Conservation (phyloP, 2,329 filamentous ascomycete species). For the Purpureocillium takamizusanense region DNA sequence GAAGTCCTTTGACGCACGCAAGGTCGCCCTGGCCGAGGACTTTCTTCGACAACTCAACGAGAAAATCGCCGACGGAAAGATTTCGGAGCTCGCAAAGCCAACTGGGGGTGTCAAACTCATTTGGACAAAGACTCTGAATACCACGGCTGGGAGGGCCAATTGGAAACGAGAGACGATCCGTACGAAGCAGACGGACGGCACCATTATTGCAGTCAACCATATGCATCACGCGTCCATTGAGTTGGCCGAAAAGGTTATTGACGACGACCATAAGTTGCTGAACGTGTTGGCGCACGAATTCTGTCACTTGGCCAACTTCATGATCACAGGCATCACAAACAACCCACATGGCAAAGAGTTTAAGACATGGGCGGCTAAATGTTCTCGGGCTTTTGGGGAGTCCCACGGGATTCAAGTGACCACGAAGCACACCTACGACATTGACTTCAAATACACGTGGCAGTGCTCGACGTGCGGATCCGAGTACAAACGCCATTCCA, state of each 20-base stretch:
- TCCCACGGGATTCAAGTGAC: constrained; percentile 64
- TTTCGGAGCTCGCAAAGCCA: constrained; percentile 46
- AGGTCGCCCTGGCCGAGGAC: constrained; percentile 50
- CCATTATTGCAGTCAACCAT: constrained; percentile 20
- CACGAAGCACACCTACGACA: constrained; percentile 82
- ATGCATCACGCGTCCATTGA: constrained; percentile 71
- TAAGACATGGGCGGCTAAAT: constrained; percentile 60
- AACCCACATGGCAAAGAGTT: constrained; percentile 81
- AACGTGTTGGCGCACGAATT: constrained; percentile 96
- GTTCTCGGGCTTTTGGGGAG: constrained; percentile 45
- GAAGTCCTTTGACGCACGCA: constrained; percentile 53
- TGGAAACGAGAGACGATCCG: constrained; percentile 55
- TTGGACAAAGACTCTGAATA: constrained; percentile 73
- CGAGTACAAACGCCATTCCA: constrained; percentile 77
- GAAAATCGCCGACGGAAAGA: constrained; percentile 50
- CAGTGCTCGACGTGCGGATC: constrained; percentile 58
- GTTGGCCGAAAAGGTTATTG: constrained; percentile 80
- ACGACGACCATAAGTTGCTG: constrained; percentile 64
- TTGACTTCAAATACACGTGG: constrained; percentile 92
- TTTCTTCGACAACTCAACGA: constrained; percentile 65
- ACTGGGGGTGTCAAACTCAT: constrained; percentile 64
- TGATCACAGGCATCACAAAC: constrained; percentile 66
- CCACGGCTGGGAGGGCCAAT: constrained; percentile 67
- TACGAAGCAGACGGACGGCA: constrained; percentile 15
- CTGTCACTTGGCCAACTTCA: constrained; percentile 88